Conservation (phyloP, 352 stramenopile species). For the Phytophthora pistaciae region DNA sequence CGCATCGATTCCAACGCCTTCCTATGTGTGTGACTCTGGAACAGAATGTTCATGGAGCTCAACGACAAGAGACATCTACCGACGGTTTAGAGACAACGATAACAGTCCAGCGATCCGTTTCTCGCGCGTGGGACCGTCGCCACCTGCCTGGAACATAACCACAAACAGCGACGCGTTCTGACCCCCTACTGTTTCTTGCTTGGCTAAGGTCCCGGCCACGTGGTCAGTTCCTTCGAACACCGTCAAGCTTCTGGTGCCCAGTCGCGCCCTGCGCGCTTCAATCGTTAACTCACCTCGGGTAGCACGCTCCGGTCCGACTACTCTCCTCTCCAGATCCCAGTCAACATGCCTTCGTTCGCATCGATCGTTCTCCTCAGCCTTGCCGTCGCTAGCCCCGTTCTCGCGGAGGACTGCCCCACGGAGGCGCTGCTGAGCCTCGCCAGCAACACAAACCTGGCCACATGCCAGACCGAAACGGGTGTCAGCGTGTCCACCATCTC, state of each 20-base stretch:
- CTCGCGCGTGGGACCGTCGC: background rate
- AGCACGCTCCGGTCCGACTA: constrained; percentile 8
- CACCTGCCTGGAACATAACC: background rate
- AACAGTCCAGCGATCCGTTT: constrained; percentile 4
- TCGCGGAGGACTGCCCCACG: constrained; percentile 22
- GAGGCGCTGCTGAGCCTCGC: constrained; percentile 17
- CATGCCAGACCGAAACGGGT: constrained; percentile 23
- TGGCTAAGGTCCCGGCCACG: constrained; percentile 4
- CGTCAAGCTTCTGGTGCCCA: constrained; percentile 6
- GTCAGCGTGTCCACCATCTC: constrained; percentile 28
- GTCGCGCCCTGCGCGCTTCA: background rate
- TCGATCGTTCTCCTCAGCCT: constrained; percentile 17
- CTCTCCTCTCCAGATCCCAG: constrained; percentile 4
- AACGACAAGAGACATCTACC: too few species aligned
- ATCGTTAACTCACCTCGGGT: constrained; percentile 22
- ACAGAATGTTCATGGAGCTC: background rate
- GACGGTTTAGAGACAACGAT: background rate
- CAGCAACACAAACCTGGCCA: constrained; percentile 22
- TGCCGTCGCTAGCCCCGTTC: constrained; percentile 8
- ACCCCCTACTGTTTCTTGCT: background rate
- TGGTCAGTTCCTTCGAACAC: constrained; percentile 16
- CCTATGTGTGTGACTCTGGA: background rate
- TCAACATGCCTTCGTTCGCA: constrained; percentile 27
- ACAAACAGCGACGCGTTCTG: background rate
- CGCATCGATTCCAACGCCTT: background rate